Conservation (phyloP, 2,329 filamentous ascomycete species). For the Lomentospora prolificans region DNA sequence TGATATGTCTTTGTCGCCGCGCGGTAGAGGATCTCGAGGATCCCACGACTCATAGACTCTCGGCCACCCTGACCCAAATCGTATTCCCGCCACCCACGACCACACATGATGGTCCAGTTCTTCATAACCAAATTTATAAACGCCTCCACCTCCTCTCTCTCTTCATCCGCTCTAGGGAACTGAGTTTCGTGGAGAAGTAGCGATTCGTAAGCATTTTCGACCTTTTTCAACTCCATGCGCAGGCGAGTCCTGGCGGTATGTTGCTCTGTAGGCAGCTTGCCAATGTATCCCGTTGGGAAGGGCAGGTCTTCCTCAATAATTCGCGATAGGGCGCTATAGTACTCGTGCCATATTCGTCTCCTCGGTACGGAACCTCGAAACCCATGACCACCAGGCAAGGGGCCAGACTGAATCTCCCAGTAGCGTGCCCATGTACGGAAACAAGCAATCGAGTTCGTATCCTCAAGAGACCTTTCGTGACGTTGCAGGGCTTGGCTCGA, state of each 20-base stretch:
- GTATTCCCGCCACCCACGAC: slow-evolving; percentile 67
- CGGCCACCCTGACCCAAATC: slow-evolving; percentile 78
- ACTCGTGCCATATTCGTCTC: slow-evolving; percentile 71
- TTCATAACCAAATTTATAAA: slow-evolving; percentile 71
- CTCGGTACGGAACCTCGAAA: slow-evolving; percentile 50
- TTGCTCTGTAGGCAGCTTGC: slow-evolving; percentile 31
- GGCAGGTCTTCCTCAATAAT: slow-evolving; percentile 59
- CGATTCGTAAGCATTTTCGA: slow-evolving; percentile 71
- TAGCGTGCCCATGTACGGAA: slow-evolving; percentile 62
- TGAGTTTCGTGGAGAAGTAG: slow-evolving; percentile 67
- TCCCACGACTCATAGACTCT: slow-evolving; percentile 60
- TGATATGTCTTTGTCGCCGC: slow-evolving; percentile 92
- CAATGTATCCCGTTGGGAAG: slow-evolving; percentile 41
- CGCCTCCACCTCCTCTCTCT: slow-evolving; percentile 67
- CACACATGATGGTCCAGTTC: slow-evolving; percentile 80
- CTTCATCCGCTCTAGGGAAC: slow-evolving; percentile 77
- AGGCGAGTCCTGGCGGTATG: slow-evolving; percentile 53
- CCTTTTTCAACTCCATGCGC: slow-evolving; percentile 65
- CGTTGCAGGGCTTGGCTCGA: slow-evolving; percentile 49
- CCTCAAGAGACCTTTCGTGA: slow-evolving; percentile 38
- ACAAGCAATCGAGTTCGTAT: slow-evolving; percentile 43
- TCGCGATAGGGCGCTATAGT: slow-evolving; percentile 71
- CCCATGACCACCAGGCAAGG: slow-evolving; percentile 44
- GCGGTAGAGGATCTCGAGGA: slow-evolving; percentile 82
- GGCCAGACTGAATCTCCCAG: slow-evolving; percentile 45